Conservation (phyloP, 495 filamentous ascomycete species). For the Hypomontagnella submonticulosa region DNA sequence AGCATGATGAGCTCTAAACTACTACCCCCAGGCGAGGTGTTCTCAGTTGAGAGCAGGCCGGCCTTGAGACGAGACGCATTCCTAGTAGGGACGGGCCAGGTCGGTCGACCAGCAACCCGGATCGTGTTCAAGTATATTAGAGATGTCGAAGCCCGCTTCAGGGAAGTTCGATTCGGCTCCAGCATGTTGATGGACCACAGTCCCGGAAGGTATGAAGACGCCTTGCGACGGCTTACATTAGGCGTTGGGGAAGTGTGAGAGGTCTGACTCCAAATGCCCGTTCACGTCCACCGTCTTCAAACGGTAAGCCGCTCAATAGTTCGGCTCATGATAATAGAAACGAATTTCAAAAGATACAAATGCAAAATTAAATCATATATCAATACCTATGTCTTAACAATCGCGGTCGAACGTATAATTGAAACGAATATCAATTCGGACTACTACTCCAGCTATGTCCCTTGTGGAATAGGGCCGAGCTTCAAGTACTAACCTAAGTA, state of each 20-base stretch:
- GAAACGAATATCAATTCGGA: too few species aligned
- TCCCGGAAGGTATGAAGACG: constrained; percentile 76
- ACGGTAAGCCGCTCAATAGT: too few species aligned
- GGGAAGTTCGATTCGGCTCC: constrained; percentile 75
- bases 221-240: constrained; percentile 52
- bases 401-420: too few species aligned
- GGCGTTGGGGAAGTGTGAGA: constrained; percentile 46
- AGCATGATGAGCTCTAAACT: constrained; percentile 77
- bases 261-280: neutral
- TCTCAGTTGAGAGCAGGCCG: constrained; percentile 71
- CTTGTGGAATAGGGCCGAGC: neutral
- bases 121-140: constrained; percentile 73
- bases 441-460: too few species aligned
- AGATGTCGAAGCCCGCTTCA: constrained; percentile 73
- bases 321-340: too few species aligned
- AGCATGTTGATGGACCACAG: constrained; percentile 82
- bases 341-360: neutral
- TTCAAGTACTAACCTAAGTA: neutral
- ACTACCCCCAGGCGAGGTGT: constrained; percentile 80
- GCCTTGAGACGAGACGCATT: constrained; percentile 71
- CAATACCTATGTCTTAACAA: neutral
- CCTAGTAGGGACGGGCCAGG: constrained; percentile 51
- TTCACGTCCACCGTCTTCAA: neutral
- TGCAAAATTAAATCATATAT: neutral
- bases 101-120: constrained; percentile 71